Conservation (phyloP, 345 rosid species). For the Citrus mangshanensis region DNA sequence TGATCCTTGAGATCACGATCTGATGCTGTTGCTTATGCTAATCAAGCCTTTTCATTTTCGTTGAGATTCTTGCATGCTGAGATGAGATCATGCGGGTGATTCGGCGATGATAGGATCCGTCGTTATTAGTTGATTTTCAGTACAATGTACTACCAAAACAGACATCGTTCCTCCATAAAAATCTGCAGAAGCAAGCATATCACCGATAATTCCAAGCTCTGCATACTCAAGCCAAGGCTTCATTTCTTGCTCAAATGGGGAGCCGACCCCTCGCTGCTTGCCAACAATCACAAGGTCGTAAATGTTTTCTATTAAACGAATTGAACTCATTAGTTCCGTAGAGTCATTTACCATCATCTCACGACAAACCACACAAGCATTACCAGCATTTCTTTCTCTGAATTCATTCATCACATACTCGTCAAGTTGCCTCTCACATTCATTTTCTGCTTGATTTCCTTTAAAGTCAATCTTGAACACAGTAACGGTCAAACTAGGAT, state of each 20-base stretch:
- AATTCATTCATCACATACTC: constrained; percentile 15
- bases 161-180: constrained; percentile 16
- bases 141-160: constrained; percentile 30
- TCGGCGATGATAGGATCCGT: too few species aligned
- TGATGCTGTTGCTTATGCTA: too few species aligned
- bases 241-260: constrained; percentile 20
- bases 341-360: background rate
- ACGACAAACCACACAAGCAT: background rate
- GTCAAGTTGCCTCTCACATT: constrained; percentile 17
- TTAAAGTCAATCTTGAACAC: background rate
- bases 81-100: too few species aligned
- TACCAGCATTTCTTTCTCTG: background rate
- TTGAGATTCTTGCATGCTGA: too few species aligned
- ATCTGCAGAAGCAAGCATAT: constrained; percentile 28
- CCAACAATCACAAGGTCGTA: constrained; percentile 36
- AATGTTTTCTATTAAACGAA: background rate
- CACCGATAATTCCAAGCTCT: constrained; percentile 39
- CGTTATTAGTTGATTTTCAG: background rate
- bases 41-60: too few species aligned
- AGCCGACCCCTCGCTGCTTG: background rate
- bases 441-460: background rate
- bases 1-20: too few species aligned
- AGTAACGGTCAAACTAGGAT: constrained; percentile 18
- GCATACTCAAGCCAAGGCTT: constrained; percentile 25
- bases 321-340: constrained; percentile 9